phyloP scores from a whole-genome alignment of 108 stramenopile genomes.

The Licmophora abbreviata region DNA sequence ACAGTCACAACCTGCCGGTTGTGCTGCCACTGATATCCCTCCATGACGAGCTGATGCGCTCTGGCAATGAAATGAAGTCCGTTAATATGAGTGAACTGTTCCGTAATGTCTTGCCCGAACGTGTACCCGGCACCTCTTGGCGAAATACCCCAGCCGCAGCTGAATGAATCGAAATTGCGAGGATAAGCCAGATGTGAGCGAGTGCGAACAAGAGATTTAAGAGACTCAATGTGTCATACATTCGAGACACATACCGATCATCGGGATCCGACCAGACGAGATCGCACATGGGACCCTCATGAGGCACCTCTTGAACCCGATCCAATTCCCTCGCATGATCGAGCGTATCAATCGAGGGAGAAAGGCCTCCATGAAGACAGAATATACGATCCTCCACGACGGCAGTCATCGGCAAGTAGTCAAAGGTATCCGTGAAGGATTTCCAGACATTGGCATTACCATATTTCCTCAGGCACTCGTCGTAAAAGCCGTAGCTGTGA shows the following conservation, averaged over 20 bases:
- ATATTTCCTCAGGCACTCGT: conserved; percentile 98
- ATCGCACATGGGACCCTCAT: conserved; percentile 99
- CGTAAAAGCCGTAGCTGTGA: conserved; percentile 87
- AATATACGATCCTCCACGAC: conserved; percentile 90
- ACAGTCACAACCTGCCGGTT: conserved; percentile 84
- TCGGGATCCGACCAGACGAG: conserved; percentile 99
- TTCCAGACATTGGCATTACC: conserved; percentile 98
- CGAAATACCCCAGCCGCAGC: conserved; percentile 40
- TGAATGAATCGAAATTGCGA: neutral
- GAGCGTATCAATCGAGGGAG: conserved; percentile 85
- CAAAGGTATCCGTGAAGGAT: conserved; percentile 94
- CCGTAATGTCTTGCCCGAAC: conserved; percentile 86
- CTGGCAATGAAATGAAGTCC: conserved; percentile 83
- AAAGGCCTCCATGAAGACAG: conserved; percentile 94
- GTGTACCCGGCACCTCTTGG: conserved; percentile 91
- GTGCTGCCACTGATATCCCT: conserved; percentile 84
- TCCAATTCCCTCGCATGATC: conserved; percentile 92
- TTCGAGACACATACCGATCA: conserved; percentile 54
- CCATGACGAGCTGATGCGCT: conserved; percentile 98
- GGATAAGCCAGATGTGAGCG: neutral
- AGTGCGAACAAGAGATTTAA: neutral
- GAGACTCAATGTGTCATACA: neutral
- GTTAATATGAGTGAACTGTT: conserved; percentile 91
- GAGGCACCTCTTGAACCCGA: conserved; percentile 98
- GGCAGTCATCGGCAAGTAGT: conserved; percentile 90